Evolutionary conservation across 805 yeast genomes (phyloP).

Genomic region (Pichia thaimueangensis): DNA sequence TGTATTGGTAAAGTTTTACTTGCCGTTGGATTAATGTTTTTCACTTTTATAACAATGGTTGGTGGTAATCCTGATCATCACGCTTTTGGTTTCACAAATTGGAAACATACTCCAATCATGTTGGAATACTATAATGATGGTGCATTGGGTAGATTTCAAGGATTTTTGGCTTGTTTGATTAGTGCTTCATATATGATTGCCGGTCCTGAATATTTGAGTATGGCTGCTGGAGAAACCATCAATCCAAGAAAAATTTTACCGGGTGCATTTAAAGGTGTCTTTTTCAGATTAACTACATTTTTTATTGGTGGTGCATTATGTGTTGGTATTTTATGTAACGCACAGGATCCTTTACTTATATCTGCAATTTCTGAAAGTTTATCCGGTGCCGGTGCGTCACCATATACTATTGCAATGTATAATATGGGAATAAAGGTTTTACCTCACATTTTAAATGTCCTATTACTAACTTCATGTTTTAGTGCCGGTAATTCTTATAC

Average conservation of each 20-base stretch:
- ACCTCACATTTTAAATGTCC: constrained; percentile 72
- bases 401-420: constrained; percentile 76
- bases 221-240: constrained; percentile 40
- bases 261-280: constrained; percentile 40
- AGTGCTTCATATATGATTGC: constrained; percentile 71
- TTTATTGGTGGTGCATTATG: constrained; percentile 44
- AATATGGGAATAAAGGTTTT: constrained; percentile 55
- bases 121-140: constrained; percentile 33
- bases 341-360: constrained; percentile 34
- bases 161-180: constrained; percentile 46
- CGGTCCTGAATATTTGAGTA: constrained; percentile 43
- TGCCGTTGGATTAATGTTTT: constrained; percentile 42
- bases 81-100: constrained; percentile 48
- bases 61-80: constrained; percentile 50
- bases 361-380: constrained; percentile 29
- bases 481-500: constrained; percentile 80
- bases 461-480: constrained; percentile 65
- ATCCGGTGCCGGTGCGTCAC: constrained; percentile 52
- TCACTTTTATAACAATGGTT: constrained; percentile 48
- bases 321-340: constrained; percentile 39
- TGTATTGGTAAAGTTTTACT: constrained; percentile 41
- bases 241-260: constrained; percentile 43
- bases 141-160: constrained; percentile 38
- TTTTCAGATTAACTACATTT: constrained; percentile 36
- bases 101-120: constrained; percentile 28